phyloP scores from a whole-genome alignment of 768 basidiomycete species.

The Calocybe cyanea region DNA sequence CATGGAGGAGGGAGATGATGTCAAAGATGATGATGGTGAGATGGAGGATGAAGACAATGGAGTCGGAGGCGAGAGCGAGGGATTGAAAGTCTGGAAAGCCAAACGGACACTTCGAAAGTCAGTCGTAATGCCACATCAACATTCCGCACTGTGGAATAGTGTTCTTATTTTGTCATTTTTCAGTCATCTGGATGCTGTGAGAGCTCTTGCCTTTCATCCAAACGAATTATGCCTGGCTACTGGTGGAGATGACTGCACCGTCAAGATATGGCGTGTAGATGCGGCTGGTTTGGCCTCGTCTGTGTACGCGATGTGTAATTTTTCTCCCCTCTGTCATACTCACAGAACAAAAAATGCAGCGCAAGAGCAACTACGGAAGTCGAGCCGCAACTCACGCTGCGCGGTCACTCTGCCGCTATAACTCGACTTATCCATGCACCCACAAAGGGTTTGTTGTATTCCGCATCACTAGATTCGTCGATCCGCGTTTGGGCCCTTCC shows the following conservation, averaged over 20 bases:
- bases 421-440: constrained; percentile 82
- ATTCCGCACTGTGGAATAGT: constrained; percentile 9
- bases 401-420: constrained; percentile 90
- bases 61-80: constrained; percentile 65
- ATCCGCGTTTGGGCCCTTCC: constrained; percentile 91
- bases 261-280: constrained; percentile 95
- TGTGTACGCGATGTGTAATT: constrained; percentile 49
- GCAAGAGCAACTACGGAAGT: constrained; percentile 76
- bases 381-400: constrained; percentile 89
- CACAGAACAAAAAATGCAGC: constrained; percentile 29
- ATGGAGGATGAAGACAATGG: constrained; percentile 68
- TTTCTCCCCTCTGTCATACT: not conserved
- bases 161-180: constrained; percentile 15
- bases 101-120: constrained; percentile 88
- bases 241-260: constrained; percentile 91
- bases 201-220: constrained; percentile 87
- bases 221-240: constrained; percentile 84
- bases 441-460: constrained; percentile 75
- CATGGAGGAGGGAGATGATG: constrained; percentile 21
- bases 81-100: constrained; percentile 76
- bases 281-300: constrained; percentile 69
- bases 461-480: constrained; percentile 90
- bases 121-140: constrained; percentile 31
- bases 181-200: constrained; percentile 92
- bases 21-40: constrained; percentile 56